phyloP scores from a whole-genome alignment of 2,329 filamentous ascomycete genomes.

The Calonectria multiphialidica region DNA sequence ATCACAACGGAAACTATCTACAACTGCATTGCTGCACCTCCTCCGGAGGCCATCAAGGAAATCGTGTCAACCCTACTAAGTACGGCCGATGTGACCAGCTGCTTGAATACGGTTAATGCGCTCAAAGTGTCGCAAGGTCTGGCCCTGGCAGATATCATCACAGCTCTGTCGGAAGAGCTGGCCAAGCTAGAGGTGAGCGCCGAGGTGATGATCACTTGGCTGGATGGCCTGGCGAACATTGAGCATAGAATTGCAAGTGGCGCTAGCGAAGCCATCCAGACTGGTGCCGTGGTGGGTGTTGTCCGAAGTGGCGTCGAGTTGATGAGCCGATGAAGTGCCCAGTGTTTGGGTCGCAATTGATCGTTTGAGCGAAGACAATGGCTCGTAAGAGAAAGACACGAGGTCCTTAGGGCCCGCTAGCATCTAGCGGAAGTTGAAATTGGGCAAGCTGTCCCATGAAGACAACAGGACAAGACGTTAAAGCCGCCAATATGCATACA shows the following conservation, averaged over 20 bases:
- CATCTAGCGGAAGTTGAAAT: background rate
- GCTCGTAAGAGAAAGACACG: background rate
- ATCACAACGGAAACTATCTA: slow-evolving; percentile 96
- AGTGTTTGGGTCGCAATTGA: background rate
- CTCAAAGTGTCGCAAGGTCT: slow-evolving; percentile 89
- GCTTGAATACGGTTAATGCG: slow-evolving; percentile 87
- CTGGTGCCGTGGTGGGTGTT: slow-evolving; percentile 91
- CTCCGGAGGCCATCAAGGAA: slow-evolving; percentile 86
- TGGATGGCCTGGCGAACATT: slow-evolving; percentile 91
- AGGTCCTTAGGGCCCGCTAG: background rate
- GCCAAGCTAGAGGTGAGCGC: slow-evolving; percentile 85
- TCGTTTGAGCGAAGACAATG: background rate
- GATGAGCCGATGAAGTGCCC: slow-evolving; percentile 48
- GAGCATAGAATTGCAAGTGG: slow-evolving; percentile 92
- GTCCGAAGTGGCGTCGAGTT: slow-evolving; percentile 89
- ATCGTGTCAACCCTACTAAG: slow-evolving; percentile 87
- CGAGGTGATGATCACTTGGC: slow-evolving; percentile 90
- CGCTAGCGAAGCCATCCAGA: slow-evolving; percentile 89
- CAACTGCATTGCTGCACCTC: slow-evolving; percentile 95
- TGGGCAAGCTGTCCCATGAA: background rate
- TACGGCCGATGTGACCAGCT: slow-evolving; percentile 90
- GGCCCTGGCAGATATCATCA: slow-evolving; percentile 93
- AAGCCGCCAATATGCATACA: background rate
- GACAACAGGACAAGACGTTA: background rate
- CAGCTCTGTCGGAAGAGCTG: slow-evolving; percentile 85